phyloP scores from a whole-genome alignment of 257 asterid genomes.

The Cynanchum wilfordii region DNA sequence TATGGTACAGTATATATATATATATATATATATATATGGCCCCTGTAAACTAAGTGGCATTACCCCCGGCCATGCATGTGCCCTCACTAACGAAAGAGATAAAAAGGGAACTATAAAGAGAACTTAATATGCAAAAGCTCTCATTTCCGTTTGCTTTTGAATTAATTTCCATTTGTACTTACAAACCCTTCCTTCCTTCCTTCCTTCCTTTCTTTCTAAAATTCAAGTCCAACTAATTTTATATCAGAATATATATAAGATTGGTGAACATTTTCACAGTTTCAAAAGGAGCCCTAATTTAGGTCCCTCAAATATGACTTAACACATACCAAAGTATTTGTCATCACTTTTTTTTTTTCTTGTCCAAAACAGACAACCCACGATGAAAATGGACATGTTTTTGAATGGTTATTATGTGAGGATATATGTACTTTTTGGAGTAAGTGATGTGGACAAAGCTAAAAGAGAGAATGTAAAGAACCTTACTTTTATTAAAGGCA shows the following conservation, averaged over 20 bases:
- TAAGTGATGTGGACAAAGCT: neutral
- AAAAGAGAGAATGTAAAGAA: slow-evolving; percentile 2
- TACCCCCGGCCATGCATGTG: slow-evolving; percentile 8
- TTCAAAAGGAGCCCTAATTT: neutral
- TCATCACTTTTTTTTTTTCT: neutral
- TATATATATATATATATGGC: neutral
- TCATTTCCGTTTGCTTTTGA: neutral
- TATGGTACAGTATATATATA: too few relatives aligned
- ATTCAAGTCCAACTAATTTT: neutral
- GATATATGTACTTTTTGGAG: neutral
- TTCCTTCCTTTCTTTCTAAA: neutral
- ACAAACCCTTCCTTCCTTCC: neutral
- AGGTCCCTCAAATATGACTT: neutral
- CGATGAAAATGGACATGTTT: neutral
- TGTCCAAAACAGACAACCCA: neutral
- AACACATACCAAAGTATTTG: neutral
- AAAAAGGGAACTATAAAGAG: slow-evolving; percentile 7
- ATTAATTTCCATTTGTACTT: neutral
- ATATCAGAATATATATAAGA: neutral
- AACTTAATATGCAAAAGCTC: neutral
- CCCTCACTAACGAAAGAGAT: slow-evolving; percentile 7
- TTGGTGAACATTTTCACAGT: neutral
- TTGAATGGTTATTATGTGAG: neutral
- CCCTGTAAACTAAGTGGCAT: slow-evolving; percentile 1
- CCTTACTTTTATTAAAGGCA: slow-evolving; percentile 3